These are phyloP conservation scores for Epichloe baconii DNA, from an alignment of 2,329 filamentous ascomycete species.

Conservation along the genomic window DNA sequence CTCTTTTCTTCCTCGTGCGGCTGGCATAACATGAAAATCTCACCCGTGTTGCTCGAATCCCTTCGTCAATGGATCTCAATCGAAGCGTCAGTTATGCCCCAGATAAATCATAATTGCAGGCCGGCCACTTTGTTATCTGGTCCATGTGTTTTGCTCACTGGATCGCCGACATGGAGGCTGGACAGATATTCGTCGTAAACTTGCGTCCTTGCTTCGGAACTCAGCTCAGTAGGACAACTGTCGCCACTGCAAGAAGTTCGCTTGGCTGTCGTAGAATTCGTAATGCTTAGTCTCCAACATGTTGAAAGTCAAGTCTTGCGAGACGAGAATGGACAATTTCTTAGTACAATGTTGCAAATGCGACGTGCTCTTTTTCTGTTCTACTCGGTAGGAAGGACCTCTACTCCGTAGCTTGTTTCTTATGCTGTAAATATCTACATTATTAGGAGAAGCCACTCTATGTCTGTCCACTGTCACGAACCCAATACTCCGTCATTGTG, in stretches of 20 bases:
- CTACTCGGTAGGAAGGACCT: background rate
- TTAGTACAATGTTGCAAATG: background rate
- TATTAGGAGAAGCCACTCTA: background rate
- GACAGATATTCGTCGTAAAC: slow-evolving; percentile 4
- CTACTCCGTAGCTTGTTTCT: background rate
- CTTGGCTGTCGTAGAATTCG: background rate
- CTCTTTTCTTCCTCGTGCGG: slow-evolving; percentile 63
- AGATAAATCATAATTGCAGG: slow-evolving; percentile 71
- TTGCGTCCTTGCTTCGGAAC: background rate
- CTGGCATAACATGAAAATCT: slow-evolving; percentile 54
- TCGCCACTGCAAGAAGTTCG: too few relatives aligned
- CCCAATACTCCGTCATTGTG: background rate
- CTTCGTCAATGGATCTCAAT: slow-evolving; percentile 36
- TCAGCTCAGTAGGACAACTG: too few relatives aligned
- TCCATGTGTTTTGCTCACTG: slow-evolving; percentile 16
- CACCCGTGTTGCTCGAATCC: slow-evolving; percentile 73
- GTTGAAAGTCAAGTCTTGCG: too few relatives aligned
- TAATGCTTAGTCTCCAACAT: too few relatives aligned
- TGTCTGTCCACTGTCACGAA: background rate
- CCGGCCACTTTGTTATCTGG: slow-evolving; percentile 39
- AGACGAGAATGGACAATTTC: too few relatives aligned
- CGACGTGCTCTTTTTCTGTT: background rate
- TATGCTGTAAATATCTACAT: background rate
- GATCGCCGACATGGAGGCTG: slow-evolving; percentile 14
- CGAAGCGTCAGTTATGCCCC: slow-evolving; percentile 67